A percentile compares a stretch with the other conserved stretches of the same genome.
Conservation (phyloP, 352 stramenopile species). For the Pythium dissimile region DNA sequence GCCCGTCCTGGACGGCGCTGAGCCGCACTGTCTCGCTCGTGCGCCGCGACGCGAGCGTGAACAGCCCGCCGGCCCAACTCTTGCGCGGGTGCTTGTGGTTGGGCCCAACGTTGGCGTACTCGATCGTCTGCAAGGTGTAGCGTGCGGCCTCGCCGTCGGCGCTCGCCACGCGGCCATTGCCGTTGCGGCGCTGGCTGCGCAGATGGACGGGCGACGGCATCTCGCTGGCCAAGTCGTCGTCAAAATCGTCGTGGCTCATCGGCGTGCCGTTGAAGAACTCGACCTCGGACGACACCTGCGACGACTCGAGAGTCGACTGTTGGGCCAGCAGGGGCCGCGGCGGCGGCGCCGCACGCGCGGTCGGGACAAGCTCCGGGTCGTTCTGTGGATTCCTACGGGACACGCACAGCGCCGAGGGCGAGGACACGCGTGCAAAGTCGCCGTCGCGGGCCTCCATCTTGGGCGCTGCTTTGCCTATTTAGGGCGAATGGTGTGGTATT, state of each 20-base stretch:
- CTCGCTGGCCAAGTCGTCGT: constrained; percentile 10
- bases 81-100: not conserved
- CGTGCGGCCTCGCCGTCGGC: not conserved
- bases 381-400: not conserved
- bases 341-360: constrained; percentile 1
- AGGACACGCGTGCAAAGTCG: constrained; percentile 15
- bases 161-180: not conserved
- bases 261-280: constrained; percentile 4
- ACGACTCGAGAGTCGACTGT: constrained; percentile 20
- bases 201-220: not conserved
- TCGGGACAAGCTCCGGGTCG: too few species aligned
- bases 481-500: too few species aligned
- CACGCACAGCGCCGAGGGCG: not conserved
- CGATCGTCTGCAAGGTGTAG: constrained; percentile 19
- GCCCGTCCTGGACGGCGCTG: not conserved
- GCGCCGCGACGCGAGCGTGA: not conserved
- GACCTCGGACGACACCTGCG: constrained; percentile 1
- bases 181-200: not conserved
- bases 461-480: too few species aligned
- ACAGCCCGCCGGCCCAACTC: not conserved
- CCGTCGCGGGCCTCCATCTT: constrained; percentile 17
- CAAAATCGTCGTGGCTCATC: not conserved
- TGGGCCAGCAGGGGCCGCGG: not conserved
- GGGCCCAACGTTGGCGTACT: not conserved
- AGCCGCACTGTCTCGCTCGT: constrained; percentile 22